A percentile compares a stretch with the other conserved stretches of the same genome.
Conservation (phyloP, 2,329 filamentous ascomycete genomes). For the Microdochium bolleyi region DNA sequence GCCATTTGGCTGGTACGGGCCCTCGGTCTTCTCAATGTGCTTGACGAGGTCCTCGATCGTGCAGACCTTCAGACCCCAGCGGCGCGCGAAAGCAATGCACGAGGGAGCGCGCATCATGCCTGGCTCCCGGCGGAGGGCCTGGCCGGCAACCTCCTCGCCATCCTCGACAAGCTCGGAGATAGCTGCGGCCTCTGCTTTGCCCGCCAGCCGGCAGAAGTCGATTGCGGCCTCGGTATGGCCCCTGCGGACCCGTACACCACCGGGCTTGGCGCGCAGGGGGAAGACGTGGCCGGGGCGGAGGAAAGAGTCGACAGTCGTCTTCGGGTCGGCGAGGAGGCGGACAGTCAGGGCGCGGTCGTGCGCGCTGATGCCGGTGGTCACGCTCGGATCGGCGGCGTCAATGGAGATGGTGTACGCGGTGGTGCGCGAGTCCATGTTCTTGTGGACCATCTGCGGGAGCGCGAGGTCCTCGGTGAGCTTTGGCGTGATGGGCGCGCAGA, state of each 20-base stretch:
- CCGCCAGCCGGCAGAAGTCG: slow-evolving; percentile 81
- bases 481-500: slow-evolving; percentile 78
- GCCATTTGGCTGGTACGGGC: slow-evolving; percentile 15
- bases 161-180: slow-evolving; percentile 92
- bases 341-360: slow-evolving; percentile 80
- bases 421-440: slow-evolving; percentile 71
- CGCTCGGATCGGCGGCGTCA: slow-evolving; percentile 64
- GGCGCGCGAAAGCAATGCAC: slow-evolving; percentile 79
- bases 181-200: slow-evolving; percentile 67
- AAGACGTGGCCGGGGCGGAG: slow-evolving; percentile 85
- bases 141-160: slow-evolving; percentile 63
- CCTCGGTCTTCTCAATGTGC: slow-evolving; percentile 71
- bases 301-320: slow-evolving; percentile 52
- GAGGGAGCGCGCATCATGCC: slow-evolving; percentile 90
- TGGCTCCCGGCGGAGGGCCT: slow-evolving; percentile 55
- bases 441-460: slow-evolving; percentile 81
- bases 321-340: slow-evolving; percentile 63
- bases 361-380: slow-evolving; percentile 86
- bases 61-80: slow-evolving; percentile 86
- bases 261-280: slow-evolving; percentile 69
- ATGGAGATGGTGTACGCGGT: slow-evolving; percentile 92
- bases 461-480: slow-evolving; percentile 60
- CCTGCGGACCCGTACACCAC: slow-evolving; percentile 69
- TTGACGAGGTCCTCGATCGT: slow-evolving; percentile 86
- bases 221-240: slow-evolving; percentile 94